Conservation (phyloP, 805 yeast species). For the Naumovozyma dairenensis region DNA sequence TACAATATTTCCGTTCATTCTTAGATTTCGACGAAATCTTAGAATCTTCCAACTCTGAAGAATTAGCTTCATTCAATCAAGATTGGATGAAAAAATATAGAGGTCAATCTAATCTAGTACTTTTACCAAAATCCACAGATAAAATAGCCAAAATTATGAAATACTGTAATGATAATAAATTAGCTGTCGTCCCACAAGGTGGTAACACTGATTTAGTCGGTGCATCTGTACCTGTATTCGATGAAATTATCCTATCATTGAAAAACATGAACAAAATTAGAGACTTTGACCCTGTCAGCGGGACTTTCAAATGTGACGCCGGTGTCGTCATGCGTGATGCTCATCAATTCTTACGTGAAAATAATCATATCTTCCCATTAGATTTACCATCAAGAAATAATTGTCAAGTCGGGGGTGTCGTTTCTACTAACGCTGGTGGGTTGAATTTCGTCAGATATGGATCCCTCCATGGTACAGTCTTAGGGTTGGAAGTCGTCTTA, state of each 20-base stretch:
- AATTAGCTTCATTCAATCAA: slow-evolving; percentile 37
- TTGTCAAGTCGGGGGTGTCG: slow-evolving; percentile 83
- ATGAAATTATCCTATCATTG: slow-evolving; percentile 64
- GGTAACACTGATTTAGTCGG: slow-evolving; percentile 91
- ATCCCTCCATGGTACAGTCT: slow-evolving; percentile 74
- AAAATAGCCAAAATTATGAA: slow-evolving; percentile 63
- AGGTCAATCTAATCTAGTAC: slow-evolving; percentile 64
- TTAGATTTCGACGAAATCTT: slow-evolving; percentile 30
- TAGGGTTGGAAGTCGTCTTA: slow-evolving; percentile 77
- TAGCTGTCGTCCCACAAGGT: slow-evolving; percentile 87
- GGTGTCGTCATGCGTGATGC: slow-evolving; percentile 78
- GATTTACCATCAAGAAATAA: slow-evolving; percentile 90
- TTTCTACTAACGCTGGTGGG: slow-evolving; percentile 90
- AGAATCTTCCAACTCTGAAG: slow-evolving; percentile 7
- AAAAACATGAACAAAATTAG: slow-evolving; percentile 60
- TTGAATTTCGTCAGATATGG: slow-evolving; percentile 74
- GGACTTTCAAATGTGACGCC: slow-evolving; percentile 74
- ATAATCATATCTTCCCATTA: slow-evolving; percentile 76
- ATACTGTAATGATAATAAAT: slow-evolving; percentile 57
- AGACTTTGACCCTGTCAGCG: slow-evolving; percentile 65
- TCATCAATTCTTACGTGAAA: slow-evolving; percentile 58
- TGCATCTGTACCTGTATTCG: slow-evolving; percentile 79
- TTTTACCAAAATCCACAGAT: slow-evolving; percentile 67
- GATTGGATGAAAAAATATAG: slow-evolving; percentile 85
- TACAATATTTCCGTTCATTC: slow-evolving; percentile 46